A percentile compares a stretch with the other conserved stretches of the same genome.
Conservation (phyloP, 1,284 basidiomycete genomes). For the Omphalotus olearius region DNA sequence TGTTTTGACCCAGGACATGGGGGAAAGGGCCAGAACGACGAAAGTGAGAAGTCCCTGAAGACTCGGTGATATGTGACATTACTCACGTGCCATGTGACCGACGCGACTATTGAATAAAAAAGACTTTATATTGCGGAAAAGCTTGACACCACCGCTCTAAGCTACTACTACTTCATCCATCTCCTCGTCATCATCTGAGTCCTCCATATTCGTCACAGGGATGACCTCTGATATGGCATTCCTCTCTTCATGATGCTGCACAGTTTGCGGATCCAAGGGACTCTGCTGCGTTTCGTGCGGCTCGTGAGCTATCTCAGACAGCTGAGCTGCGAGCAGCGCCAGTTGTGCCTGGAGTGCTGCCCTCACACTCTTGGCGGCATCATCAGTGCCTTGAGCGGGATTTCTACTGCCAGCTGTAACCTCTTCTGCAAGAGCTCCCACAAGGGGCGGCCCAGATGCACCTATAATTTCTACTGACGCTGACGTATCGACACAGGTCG, state of each 20-base stretch:
- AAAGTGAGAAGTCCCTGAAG: no score
- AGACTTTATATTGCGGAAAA: no score
- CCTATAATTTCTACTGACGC: background rate
- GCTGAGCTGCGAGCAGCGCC: conserved; percentile 57
- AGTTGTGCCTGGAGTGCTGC: conserved; percentile 62
- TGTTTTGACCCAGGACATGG: conserved; percentile 18
- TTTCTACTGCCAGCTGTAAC: background rate
- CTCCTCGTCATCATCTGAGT: conserved; percentile 22
- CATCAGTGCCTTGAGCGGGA: background rate
- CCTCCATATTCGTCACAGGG: background rate
- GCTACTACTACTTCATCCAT: conserved; percentile 22
- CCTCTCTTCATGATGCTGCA: background rate
- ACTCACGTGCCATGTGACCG: no score
- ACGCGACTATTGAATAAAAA: no score
- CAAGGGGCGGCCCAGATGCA: background rate
- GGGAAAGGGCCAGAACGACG: background rate
- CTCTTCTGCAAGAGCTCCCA: background rate
- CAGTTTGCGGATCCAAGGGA: background rate
- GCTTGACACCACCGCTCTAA: no score
- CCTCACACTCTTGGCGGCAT: conserved; percentile 30
- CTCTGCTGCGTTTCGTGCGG: background rate
- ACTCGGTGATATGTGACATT: no score
- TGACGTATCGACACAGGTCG: conserved; percentile 12
- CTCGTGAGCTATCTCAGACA: conserved; percentile 51
- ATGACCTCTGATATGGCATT: background rate